A percentile compares a stretch with the other conserved stretches of the same genome.
Conservation (phyloP, 371 early-diverging fungal species). For the Blakeslea trispora region DNA sequence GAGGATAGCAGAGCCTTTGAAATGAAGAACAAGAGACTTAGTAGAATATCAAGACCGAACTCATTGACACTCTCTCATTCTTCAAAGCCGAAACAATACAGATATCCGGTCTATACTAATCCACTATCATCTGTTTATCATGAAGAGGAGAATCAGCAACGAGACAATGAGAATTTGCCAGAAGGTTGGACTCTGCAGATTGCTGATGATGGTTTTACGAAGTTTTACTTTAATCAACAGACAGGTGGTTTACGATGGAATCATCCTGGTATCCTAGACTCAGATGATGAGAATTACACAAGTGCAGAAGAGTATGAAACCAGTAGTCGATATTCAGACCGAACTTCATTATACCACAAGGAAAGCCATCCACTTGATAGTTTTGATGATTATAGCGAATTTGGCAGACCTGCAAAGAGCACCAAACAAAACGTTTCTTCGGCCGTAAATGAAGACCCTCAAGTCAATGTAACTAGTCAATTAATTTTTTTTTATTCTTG, state of each 20-base stretch:
- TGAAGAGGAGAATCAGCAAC: constrained; percentile 3
- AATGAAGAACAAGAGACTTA: constrained; percentile 9
- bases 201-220: constrained; percentile 29
- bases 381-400: constrained; percentile 16
- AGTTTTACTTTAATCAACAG: constrained; percentile 28
- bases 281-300: constrained; percentile 24
- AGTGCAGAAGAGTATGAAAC: constrained; percentile 8
- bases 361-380: constrained; percentile 5
- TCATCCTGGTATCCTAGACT: constrained; percentile 25
- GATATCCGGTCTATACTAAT: constrained; percentile 1
- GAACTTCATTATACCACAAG: not conserved
- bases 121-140: not conserved
- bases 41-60: constrained; percentile 3
- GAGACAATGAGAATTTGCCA: constrained; percentile 5
- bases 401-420: constrained; percentile 1
- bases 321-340: not conserved
- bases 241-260: constrained; percentile 31
- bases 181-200: constrained; percentile 35
- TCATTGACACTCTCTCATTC: constrained; percentile 4
- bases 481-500: not conserved
- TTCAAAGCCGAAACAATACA: constrained; percentile 2
- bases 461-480: constrained; percentile 3
- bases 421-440: not conserved
- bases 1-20: constrained; percentile 19
- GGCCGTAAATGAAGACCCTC: not conserved